These are phyloP conservation scores for Oryza meyeriana DNA, from an alignment of 176 grass and related monocot genomes.

Conservation along the genomic window DNA sequence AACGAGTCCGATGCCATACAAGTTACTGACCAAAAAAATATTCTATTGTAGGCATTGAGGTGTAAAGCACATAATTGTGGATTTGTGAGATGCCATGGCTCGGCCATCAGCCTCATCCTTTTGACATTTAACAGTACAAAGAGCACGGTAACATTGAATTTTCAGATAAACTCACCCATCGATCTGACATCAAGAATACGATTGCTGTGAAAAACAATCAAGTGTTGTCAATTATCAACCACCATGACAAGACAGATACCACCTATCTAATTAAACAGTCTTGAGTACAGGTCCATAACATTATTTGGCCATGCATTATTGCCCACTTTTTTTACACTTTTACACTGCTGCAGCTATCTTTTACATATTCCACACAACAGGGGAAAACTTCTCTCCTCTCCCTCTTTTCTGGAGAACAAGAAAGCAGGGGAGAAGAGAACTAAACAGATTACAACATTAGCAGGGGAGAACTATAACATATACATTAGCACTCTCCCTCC, in stretches of 20 bases:
- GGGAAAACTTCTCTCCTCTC: background rate
- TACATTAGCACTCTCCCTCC: background rate
- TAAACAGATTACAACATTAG: background rate
- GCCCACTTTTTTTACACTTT: conserved; percentile 2
- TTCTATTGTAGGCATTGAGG: no score
- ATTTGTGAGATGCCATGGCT: background rate
- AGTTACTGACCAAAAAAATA: no score
- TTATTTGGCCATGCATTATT: conserved; percentile 19
- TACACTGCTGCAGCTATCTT: background rate
- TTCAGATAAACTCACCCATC: background rate
- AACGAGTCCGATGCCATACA: no score
- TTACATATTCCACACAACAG: background rate
- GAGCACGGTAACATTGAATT: background rate
- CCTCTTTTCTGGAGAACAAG: background rate
- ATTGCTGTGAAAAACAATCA: background rate
- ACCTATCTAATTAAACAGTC: background rate
- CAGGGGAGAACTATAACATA: background rate
- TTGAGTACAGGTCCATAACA: background rate
- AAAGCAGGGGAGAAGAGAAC: background rate
- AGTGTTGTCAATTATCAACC: background rate
- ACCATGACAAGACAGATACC: background rate
- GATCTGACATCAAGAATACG: background rate
- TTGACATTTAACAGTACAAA: conserved; percentile 4
- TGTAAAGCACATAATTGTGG: background rate
- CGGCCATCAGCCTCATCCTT: background rate